phyloP scores from a whole-genome alignment of 768 basidiomycete genomes.

The Chalciporus piperatus region DNA sequence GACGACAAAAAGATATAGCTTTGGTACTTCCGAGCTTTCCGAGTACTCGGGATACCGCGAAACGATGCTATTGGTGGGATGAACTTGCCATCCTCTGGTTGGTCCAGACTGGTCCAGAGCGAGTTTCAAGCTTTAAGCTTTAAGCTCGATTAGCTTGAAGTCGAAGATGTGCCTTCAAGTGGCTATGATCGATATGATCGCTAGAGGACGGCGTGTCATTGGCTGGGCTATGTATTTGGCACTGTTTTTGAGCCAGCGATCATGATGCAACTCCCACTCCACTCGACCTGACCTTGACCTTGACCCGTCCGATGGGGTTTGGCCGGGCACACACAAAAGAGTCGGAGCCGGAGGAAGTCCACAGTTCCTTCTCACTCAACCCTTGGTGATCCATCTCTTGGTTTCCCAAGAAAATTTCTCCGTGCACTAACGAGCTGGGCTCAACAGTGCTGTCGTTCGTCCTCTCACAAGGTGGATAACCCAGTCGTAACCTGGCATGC shows the following conservation, averaged over 20 bases:
- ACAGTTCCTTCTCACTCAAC: not conserved
- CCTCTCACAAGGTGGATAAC: not conserved
- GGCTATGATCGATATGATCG: not conserved
- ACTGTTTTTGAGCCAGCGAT: not conserved
- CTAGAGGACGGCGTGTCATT: too few relatives aligned
- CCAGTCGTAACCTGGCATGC: not conserved
- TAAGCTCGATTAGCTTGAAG: not conserved
- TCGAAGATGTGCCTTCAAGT: not conserved
- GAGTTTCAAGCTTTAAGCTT: not conserved
- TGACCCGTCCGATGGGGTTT: not conserved
- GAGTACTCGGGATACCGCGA: too few relatives aligned
- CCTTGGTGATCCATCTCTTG: not conserved
- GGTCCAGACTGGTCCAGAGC: not conserved
- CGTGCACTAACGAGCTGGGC: not conserved
- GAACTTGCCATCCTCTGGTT: not conserved
- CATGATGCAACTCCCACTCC: not conserved
- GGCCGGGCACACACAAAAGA: not conserved
- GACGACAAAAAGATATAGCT: not conserved
- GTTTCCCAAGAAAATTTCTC: not conserved
- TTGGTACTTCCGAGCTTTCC: not conserved
- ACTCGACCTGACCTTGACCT: not conserved
- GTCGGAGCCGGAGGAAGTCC: not conserved
- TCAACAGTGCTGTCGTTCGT: not conserved
- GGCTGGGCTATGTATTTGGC: not conserved
- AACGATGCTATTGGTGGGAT: not conserved